phyloP scores from a whole-genome alignment of 352 stramenopile species.

The Plasmopara muralis region DNA sequence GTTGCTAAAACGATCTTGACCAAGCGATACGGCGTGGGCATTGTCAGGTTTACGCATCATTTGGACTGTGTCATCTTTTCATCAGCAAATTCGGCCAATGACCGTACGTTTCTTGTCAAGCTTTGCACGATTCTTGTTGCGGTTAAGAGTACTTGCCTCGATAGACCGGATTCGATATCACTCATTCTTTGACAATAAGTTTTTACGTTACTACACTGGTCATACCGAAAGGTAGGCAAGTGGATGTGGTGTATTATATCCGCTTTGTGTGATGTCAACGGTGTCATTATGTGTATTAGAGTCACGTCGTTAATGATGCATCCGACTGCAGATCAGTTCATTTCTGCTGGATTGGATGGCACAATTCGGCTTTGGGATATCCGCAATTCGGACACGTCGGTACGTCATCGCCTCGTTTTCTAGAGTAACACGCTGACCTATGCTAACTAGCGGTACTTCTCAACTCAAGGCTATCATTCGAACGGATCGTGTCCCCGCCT shows the following conservation, averaged over 20 bases:
- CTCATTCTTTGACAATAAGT: constrained; percentile 86
- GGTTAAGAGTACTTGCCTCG: background rate
- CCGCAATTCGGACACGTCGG: constrained; percentile 50
- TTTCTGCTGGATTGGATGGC: constrained; percentile 72
- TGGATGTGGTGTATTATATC: background rate
- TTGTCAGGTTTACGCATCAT: constrained; percentile 77
- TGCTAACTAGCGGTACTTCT: background rate
- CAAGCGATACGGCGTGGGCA: constrained; percentile 76
- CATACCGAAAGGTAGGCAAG: constrained; percentile 54
- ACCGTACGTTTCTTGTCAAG: constrained; percentile 34
- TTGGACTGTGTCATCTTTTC: constrained; percentile 83
- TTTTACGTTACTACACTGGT: constrained; percentile 80
- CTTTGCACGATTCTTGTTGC: no score
- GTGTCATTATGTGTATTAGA: constrained; percentile 21
- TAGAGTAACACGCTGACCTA: background rate
- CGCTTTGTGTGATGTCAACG: background rate
- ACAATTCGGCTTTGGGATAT: constrained; percentile 80
- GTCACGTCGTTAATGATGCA: constrained; percentile 84
- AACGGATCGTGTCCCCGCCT: constrained; percentile 51
- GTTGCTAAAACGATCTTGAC: constrained; percentile 82
- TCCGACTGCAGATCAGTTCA: constrained; percentile 75
- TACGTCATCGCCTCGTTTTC: constrained; percentile 12
- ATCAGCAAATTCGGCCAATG: constrained; percentile 61
- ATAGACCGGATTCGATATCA: constrained; percentile 82
- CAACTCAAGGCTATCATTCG: constrained; percentile 49